Base-by-base conservation (phyloP, 2,329 filamentous ascomycete genomes). In the Coniochaeta ligniaria region DNA sequence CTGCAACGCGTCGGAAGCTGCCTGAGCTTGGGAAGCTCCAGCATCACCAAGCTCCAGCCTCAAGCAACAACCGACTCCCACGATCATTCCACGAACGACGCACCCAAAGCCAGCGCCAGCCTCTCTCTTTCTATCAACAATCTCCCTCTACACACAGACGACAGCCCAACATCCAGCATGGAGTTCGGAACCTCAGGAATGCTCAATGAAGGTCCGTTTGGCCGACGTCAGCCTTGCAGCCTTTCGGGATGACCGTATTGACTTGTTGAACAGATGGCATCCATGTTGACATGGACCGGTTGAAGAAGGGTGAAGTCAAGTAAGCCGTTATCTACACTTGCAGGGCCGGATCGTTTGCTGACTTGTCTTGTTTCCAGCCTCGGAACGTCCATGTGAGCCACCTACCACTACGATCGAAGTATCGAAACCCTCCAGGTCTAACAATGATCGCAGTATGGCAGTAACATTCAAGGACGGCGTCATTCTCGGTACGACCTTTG, bases 241-340 rank as follows among this genome's bases (percentile, higher is more conserved):
- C 22, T 2, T 6, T 43, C 22, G 52, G 54, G 35, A 24, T 35
- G 54, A 28, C 38, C n/a, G 45, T 58, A 63, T 70, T 74, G 62
- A 74, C 60, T 26, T 26, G 17, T 54, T 59, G 52, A 43, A 56
- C 71, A 98, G 95, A 99, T 93, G 95, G 95, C 75, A 98, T 99
- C 75, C 95, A 99, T 76, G 83, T 99, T 69, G 95, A 99, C 74
- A 99, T 99, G 95, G 91, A 98, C 72, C 89, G 95, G 73, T 81
- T 99, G 76, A 99, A 99, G 88, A 95, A 92, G 78, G 95, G 95
- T 64, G 95, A 99, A 81, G 94, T 99, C 75, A 99, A 99, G 92
- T 97, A 81, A 79, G 92, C 20, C 26, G 6, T 6, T 17, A 20
- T 20, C 35, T 2, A 9, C 12, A 12, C 33, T 58, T 11, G 16